phyloP scores from a whole-genome alignment of 495 filamentous ascomycete species.

The Podospora tetraspora region DNA sequence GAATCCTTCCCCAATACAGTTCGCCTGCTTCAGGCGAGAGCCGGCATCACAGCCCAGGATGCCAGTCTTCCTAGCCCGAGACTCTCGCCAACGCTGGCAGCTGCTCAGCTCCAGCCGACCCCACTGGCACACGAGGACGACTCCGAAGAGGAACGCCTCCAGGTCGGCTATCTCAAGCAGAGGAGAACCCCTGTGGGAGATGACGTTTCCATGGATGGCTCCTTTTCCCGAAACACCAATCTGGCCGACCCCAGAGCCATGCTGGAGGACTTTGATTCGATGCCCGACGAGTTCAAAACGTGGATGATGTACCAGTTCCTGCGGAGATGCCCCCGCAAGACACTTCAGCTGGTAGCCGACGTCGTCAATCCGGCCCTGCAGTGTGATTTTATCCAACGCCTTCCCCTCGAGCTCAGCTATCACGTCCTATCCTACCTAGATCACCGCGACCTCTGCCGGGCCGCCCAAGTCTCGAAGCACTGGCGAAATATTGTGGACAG shows the following conservation, averaged over 20 bases:
- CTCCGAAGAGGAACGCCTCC: conserved; percentile 29
- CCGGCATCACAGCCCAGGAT: conserved; percentile 65
- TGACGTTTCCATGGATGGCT: conserved; percentile 12
- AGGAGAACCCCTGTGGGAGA: neutral
- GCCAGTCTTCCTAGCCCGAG: conserved; percentile 92
- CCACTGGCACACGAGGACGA: conserved; percentile 32
- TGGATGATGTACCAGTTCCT: conserved; percentile 96
- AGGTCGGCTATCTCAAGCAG: conserved; percentile 16
- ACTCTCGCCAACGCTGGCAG: conserved; percentile 82
- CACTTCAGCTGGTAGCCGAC: conserved; percentile 83
- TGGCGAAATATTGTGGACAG: conserved; percentile 88
- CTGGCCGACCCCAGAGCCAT: conserved; percentile 74
- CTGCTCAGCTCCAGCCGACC: conserved; percentile 53
- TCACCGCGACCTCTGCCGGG: conserved; percentile 78
- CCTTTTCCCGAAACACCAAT: conserved; percentile 19
- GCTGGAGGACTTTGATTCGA: conserved; percentile 82
- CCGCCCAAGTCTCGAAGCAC: conserved; percentile 88
- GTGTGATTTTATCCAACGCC: conserved; percentile 78
- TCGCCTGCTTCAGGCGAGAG: conserved; percentile 35
- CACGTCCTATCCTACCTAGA: conserved; percentile 86
- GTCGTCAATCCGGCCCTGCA: conserved; percentile 95
- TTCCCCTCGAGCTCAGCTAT: conserved; percentile 81
- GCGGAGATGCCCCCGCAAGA: conserved; percentile 80
- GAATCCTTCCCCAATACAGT: conserved; percentile 38
- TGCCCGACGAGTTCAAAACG: conserved; percentile 81